Conservation (phyloP, 177 flowering plant species). For the Vitis hybrid region DNA sequence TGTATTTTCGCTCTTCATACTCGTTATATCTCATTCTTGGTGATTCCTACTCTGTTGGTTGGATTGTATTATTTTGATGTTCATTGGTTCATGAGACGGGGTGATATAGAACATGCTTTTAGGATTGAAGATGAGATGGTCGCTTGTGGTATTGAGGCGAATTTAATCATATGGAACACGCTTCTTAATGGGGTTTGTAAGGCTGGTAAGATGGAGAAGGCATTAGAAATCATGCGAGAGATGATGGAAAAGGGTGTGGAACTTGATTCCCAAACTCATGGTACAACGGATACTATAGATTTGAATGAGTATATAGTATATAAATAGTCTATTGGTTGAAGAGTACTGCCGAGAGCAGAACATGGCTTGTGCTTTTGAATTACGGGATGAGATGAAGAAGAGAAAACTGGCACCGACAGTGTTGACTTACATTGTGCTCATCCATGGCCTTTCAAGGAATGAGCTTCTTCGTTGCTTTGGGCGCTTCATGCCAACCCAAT, state of each 20-base stretch:
- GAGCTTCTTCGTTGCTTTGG: slow-evolving; percentile 5
- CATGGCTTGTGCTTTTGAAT: background rate
- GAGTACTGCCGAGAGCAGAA: slow-evolving; percentile 44
- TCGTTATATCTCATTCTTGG: no score
- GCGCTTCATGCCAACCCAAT: no score
- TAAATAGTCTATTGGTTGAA: slow-evolving; percentile 46
- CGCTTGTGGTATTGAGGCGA: slow-evolving; percentile 37
- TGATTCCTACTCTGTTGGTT: no score
- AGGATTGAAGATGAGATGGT: slow-evolving; percentile 58
- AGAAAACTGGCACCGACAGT: slow-evolving; percentile 41
- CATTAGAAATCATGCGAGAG: slow-evolving; percentile 44
- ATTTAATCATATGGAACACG: slow-evolving; percentile 43
- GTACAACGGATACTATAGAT: no score
- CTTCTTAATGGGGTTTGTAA: slow-evolving; percentile 60
- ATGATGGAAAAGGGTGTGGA: slow-evolving; percentile 43
- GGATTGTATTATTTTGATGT: no score
- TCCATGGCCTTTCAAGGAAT: slow-evolving; percentile 54
- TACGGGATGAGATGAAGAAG: slow-evolving; percentile 45
- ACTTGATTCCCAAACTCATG: slow-evolving; percentile 45
- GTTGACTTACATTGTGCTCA: slow-evolving; percentile 46
- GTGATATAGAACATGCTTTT: slow-evolving; percentile 54
- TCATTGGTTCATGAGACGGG: slow-evolving; percentile 58
- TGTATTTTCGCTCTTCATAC: no score
- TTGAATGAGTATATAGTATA: no score
- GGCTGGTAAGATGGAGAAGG: slow-evolving; percentile 53